Conservation (phyloP, 2,329 filamentous ascomycete species). For the Ascochyta koolunga region DNA sequence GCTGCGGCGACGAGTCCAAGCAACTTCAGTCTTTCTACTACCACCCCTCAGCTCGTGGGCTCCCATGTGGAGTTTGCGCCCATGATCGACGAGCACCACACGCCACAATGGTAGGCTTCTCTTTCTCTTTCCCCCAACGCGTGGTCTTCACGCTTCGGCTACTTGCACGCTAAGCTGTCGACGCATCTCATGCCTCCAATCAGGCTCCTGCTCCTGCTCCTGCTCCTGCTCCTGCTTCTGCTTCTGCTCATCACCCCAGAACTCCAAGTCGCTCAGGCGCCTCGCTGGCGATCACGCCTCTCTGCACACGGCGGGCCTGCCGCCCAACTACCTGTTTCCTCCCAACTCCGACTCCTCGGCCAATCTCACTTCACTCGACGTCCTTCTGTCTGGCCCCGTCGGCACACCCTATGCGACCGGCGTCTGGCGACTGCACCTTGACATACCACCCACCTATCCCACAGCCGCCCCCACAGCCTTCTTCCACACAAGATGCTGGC, state of each 20-base stretch:
- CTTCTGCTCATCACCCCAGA: too few relatives aligned
- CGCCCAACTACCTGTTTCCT: slow-evolving; percentile 67
- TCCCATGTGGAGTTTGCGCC: neutral
- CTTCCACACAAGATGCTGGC: slow-evolving; percentile 67
- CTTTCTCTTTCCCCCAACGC: neutral
- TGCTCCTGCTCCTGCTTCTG: slow-evolving; percentile 1
- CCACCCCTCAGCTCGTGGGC: neutral
- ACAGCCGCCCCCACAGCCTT: slow-evolving; percentile 60
- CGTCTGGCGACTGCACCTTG: slow-evolving; percentile 65
- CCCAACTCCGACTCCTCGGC: slow-evolving; percentile 50
- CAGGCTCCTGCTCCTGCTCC: neutral
- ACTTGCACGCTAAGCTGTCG: slow-evolving; percentile 1
- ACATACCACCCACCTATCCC: slow-evolving; percentile 65
- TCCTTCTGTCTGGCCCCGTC: slow-evolving; percentile 64
- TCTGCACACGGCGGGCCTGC: slow-evolving; percentile 61
- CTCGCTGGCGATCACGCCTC: slow-evolving; percentile 65
- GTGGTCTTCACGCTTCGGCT: neutral
- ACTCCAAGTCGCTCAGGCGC: slow-evolving; percentile 60
- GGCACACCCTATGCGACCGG: slow-evolving; percentile 66
- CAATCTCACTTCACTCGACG: slow-evolving; percentile 63
- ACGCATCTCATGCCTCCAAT: neutral
- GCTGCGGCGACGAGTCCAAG: neutral
- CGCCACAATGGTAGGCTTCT: slow-evolving; percentile 19
- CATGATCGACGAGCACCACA: neutral
- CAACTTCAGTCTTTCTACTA: neutral